These are phyloP conservation scores for Trypanosoma avium DNA, from an alignment of 208 protist genomes.

Conservation along the genomic window DNA sequence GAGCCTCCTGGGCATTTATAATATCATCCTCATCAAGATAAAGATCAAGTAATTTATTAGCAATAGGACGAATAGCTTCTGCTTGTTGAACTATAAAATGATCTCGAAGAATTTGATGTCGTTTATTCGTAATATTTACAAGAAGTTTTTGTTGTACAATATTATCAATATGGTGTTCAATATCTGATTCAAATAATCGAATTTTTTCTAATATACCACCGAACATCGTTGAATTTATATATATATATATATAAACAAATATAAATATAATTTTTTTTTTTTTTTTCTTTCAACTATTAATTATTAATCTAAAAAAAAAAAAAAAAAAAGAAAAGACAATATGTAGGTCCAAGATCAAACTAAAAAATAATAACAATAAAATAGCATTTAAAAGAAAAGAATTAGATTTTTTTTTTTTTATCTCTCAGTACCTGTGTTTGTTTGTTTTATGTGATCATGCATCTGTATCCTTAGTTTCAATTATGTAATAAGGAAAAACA, in stretches of 20 bases:
- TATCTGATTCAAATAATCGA: constrained; percentile 75
- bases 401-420: too few relatives aligned
- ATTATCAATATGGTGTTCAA: constrained; percentile 75
- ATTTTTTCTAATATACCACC: constrained; percentile 77
- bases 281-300: too few relatives aligned
- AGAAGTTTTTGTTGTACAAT: constrained; percentile 85
- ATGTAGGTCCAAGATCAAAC: too few relatives aligned
- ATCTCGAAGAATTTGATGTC: constrained; percentile 74
- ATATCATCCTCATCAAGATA: constrained; percentile 90
- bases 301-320: constrained; percentile 9
- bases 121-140: constrained; percentile 51
- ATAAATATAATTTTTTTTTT: background rate
- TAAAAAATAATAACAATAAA: constrained; percentile 1
- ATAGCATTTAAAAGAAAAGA: too few relatives aligned
- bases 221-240: constrained; percentile 14
- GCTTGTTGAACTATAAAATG: constrained; percentile 75
- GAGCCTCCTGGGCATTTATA: constrained; percentile 50
- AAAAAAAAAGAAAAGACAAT: constrained; percentile 17
- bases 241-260: background rate
- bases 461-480: too few relatives aligned
- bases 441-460: too few relatives aligned
- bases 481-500: too few relatives aligned
- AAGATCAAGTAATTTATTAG: constrained; percentile 78
- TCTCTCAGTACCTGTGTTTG: too few relatives aligned
- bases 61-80: constrained; percentile 37